phyloP scores from a whole-genome alignment of 768 basidiomycete species.

The Rhodocollybia butyracea region DNA sequence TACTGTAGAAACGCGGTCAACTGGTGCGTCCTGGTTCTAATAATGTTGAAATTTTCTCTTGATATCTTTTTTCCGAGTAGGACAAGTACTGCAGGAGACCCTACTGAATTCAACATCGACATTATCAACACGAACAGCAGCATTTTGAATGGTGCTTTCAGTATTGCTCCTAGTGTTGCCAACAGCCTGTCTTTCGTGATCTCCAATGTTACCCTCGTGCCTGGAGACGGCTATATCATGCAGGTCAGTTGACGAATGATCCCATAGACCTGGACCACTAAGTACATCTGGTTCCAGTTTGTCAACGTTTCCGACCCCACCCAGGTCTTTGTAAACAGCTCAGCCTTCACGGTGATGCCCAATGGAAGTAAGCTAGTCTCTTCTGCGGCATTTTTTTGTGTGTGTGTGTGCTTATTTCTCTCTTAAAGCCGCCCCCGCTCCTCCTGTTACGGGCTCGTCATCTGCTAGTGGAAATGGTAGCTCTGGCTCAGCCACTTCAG shows the following conservation, averaged over 20 bases:
- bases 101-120: background rate
- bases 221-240: background rate
- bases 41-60: background rate
- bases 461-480: background rate
- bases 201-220: background rate
- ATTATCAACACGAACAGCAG: background rate
- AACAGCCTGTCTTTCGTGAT: conserved; percentile 3
- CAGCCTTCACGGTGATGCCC: background rate
- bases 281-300: too few species aligned
- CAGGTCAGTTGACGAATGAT: too few species aligned
- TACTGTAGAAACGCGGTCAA: background rate
- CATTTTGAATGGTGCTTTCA: conserved; percentile 2
- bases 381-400: background rate
- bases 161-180: background rate
- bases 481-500: conserved; percentile 1
- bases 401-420: background rate
- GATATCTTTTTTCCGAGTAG: background rate
- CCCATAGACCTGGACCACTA: too few species aligned
- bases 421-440: background rate
- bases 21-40: background rate
- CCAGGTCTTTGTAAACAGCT: conserved; percentile 2
- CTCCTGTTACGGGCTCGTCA: background rate
- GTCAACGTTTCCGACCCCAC: conserved; percentile 2
- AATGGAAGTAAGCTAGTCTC: background rate
- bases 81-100: conserved; percentile 2